Conservation (phyloP, 1,284 basidiomycete genomes). For the Ustilago lituana region DNA sequence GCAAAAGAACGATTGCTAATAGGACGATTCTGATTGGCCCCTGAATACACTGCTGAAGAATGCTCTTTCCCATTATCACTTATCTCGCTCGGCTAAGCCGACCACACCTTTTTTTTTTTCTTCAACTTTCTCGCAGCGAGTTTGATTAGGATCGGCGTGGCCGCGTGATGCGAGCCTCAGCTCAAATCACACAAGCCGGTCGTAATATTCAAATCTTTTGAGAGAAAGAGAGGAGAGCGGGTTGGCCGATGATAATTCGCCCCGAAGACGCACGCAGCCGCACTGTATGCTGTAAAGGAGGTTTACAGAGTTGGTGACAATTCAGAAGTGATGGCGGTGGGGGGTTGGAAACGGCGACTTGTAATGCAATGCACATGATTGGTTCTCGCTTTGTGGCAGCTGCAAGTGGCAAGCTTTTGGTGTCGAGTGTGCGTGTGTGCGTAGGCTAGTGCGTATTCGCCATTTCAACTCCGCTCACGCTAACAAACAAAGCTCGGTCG, state of each 20-base stretch:
- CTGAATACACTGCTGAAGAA: constrained; percentile 4
- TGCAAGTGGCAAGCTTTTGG: background rate
- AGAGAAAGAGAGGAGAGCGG: background rate
- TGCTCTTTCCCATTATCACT: too few species aligned
- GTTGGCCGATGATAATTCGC: background rate
- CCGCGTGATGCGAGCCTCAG: too few species aligned
- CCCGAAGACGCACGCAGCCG: background rate
- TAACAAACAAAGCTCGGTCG: constrained; percentile 3
- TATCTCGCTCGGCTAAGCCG: too few species aligned
- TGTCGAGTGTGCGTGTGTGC: too few species aligned
- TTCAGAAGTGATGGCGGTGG: background rate
- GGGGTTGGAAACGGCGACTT: background rate
- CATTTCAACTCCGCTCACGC: background rate
- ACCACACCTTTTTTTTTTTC: too few species aligned
- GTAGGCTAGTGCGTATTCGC: too few species aligned
- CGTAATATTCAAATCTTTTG: too few species aligned
- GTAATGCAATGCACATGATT: constrained; percentile 33
- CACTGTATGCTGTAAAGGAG: too few species aligned
- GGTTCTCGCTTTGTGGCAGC: background rate
- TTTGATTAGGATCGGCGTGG: too few species aligned
- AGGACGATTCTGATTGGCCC: constrained; percentile 32
- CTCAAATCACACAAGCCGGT: too few species aligned
- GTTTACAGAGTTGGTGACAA: too few species aligned
- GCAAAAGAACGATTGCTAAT: constrained; percentile 29
- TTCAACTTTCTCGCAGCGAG: too few species aligned